phyloP scores from a whole-genome alignment of 2,329 filamentous ascomycete species.

The Waltergamsia citrina region DNA sequence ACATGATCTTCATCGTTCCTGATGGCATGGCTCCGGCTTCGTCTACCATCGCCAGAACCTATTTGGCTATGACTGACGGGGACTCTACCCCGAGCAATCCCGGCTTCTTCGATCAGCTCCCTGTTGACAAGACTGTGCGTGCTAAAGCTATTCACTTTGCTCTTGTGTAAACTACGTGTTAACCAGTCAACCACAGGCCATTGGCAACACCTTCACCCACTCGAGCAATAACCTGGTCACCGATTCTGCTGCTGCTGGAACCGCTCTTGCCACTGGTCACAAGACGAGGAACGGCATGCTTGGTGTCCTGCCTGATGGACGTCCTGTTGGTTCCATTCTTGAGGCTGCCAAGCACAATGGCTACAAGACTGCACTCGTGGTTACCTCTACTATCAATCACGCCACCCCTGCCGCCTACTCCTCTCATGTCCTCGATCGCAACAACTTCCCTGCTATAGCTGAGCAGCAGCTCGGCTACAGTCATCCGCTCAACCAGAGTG shows the following conservation, averaged over 20 bases:
- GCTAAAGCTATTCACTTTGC: no score
- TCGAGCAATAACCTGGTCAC: conserved; percentile 23
- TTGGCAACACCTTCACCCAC: conserved; percentile 10
- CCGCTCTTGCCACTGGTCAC: conserved; percentile 24
- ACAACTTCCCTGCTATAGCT: conserved; percentile 21
- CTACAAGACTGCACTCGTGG: conserved; percentile 24
- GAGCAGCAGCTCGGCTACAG: conserved; percentile 22
- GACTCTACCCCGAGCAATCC: conserved; percentile 4
- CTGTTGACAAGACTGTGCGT: conserved; percentile 5
- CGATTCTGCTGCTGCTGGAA: conserved; percentile 25
- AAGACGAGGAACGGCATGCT: conserved; percentile 26
- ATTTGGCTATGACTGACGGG: conserved; percentile 6
- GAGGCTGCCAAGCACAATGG: conserved; percentile 25
- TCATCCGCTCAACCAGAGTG: conserved; percentile 21
- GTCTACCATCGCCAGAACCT: conserved; percentile 6
- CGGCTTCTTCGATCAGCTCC: background rate
- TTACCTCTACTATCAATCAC: conserved; percentile 24
- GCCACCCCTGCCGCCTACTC: conserved; percentile 17
- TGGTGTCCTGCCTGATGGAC: conserved; percentile 17
- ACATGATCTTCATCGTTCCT: conserved; percentile 10
- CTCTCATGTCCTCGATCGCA: conserved; percentile 19
- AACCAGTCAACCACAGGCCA: conserved; percentile 1
- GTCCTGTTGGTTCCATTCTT: conserved; percentile 23
- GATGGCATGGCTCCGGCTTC: conserved; percentile 9
- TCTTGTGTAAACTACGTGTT: no score